Base-by-base conservation (phyloP, 1,284 basidiomycete species). In the Marasmius sp. region DNA sequence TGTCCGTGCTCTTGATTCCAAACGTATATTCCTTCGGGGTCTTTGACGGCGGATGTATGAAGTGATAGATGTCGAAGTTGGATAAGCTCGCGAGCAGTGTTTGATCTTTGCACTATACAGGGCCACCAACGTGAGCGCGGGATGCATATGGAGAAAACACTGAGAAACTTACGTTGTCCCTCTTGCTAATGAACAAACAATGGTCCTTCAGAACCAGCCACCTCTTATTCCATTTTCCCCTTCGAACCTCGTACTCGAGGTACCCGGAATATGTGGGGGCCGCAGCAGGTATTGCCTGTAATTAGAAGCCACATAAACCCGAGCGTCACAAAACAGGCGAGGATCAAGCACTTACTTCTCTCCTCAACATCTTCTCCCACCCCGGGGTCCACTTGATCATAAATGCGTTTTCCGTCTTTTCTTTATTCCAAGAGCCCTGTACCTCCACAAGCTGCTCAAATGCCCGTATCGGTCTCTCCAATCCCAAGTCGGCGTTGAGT, bases 171-270 rank as follows among this genome's bases (percentile, higher is more conserved):
- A 94, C 93, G 72, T 86, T 90, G 61, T 96, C 92, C 33, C 92
- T 89, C 77, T 96, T 97, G 34, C 91, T 89, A 38, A 95, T 71
- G 82, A 88, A 96, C 54, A 97, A 73, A 61, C 87, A 85, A 65
- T 95, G 93, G 69, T 95, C 93, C 48, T 90, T 84, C 34, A 96
- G 83, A 70, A 91, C 87, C 69, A 97, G 79, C 85, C 88, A 95
- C 34, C 93, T 85, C 75, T 95, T 97, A 62, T 81, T 88, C 95
- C 95, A 97, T 75, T 96, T 96, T 45, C 94, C 94, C 62, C 89
- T 86, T 76, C 94, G 95, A 58, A 81, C 81, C 77, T 96, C 92
- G 81, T 88, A 90, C 73, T 95, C 91, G 16, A 96, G 85, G 72
- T 88, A 94, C 6, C 88, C 88, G 49, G 86, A 82, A 70, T 84